These are phyloP conservation scores for Niebla homalea DNA, from an alignment of 495 filamentous ascomycete species.

Conservation along the genomic window DNA sequence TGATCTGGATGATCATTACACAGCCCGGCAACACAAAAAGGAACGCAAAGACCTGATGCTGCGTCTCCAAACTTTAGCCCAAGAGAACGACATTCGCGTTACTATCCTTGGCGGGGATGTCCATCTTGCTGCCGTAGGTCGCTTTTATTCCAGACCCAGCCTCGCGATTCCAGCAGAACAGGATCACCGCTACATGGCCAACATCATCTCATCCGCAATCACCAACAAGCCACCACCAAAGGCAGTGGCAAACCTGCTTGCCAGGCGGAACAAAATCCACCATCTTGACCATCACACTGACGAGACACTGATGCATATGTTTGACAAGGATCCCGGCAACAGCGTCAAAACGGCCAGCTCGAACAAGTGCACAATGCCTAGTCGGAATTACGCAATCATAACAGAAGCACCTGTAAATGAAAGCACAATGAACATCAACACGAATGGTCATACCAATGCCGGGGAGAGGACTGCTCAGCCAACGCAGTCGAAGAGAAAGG, in stretches of 20 bases:
- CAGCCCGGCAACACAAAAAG: slow-evolving; percentile 77
- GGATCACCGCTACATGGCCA: slow-evolving; percentile 63
- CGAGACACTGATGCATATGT: slow-evolving; percentile 77
- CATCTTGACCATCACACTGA: slow-evolving; percentile 74
- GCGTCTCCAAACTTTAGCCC: slow-evolving; percentile 58
- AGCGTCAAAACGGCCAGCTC: slow-evolving; percentile 48
- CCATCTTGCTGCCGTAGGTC: slow-evolving; percentile 59
- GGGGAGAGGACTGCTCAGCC: background rate
- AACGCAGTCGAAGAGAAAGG: slow-evolving; percentile 24
- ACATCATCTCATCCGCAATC: slow-evolving; percentile 65
- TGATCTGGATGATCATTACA: slow-evolving; percentile 92
- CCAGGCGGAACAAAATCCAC: slow-evolving; percentile 80
- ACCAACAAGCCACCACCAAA: slow-evolving; percentile 87
- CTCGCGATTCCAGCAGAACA: slow-evolving; percentile 44
- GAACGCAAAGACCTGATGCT: slow-evolving; percentile 66
- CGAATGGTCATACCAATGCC: background rate
- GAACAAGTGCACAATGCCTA: slow-evolving; percentile 84
- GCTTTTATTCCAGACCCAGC: slow-evolving; percentile 59
- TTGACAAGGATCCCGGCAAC: slow-evolving; percentile 68
- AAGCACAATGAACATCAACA: background rate
- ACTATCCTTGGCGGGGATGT: slow-evolving; percentile 77
- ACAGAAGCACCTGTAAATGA: slow-evolving; percentile 39
- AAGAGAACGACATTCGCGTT: slow-evolving; percentile 60
- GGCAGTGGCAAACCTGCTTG: slow-evolving; percentile 79
- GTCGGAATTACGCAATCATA: slow-evolving; percentile 74